phyloP scores from a whole-genome alignment of 208 protist species.

The Crithidia sp. region DNA sequence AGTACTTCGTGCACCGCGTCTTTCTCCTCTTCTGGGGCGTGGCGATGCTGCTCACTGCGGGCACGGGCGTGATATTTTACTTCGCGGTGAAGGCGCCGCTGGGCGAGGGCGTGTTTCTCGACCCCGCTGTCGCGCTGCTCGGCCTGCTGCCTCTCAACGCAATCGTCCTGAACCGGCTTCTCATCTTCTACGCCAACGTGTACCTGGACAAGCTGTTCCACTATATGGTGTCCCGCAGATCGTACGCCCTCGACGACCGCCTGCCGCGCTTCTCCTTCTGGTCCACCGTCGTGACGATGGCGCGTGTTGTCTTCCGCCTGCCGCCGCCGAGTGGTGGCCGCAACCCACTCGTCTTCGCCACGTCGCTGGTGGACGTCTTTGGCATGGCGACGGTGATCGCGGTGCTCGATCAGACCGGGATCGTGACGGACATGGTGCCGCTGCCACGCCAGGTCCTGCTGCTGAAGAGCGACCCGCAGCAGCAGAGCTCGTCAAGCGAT shows the following conservation, averaged over 20 bases:
- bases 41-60: constrained; percentile 55
- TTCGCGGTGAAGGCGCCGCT: constrained; percentile 40
- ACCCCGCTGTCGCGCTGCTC: constrained; percentile 76
- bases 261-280: constrained; percentile 81
- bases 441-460: constrained; percentile 77
- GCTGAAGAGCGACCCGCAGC: constrained; percentile 39
- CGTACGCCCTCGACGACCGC: constrained; percentile 70
- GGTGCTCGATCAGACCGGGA: constrained; percentile 80
- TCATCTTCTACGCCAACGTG: constrained; percentile 86
- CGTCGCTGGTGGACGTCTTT: constrained; percentile 82
- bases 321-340: constrained; percentile 52
- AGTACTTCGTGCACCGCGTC: constrained; percentile 82
- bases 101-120: constrained; percentile 66
- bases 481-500: constrained; percentile 56
- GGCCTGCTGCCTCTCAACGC: constrained; percentile 85
- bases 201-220: constrained; percentile 86
- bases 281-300: constrained; percentile 59
- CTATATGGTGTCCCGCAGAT: constrained; percentile 70
- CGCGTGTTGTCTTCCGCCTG: constrained; percentile 50
- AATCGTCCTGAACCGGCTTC: constrained; percentile 78
- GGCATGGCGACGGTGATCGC: constrained; percentile 87
- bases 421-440: constrained; percentile 92
- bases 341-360: constrained; percentile 74
- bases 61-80: constrained; percentile 57
- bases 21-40: constrained; percentile 74